phyloP scores from a whole-genome alignment of 1,139 yeast species.

The Sugiyamaella japonica region DNA sequence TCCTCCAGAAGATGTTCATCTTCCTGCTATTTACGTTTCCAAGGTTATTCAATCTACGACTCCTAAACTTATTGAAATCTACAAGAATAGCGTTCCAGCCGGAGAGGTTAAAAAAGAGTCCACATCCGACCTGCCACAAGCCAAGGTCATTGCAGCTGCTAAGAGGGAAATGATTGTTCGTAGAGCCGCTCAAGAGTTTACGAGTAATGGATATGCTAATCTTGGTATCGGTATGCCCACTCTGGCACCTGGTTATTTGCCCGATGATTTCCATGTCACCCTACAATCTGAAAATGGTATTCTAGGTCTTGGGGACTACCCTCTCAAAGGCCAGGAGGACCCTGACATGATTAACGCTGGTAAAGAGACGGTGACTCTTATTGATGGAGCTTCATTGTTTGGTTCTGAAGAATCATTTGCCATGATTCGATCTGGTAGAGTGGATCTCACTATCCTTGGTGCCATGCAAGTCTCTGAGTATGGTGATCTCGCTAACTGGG shows the following conservation, averaged over 20 bases:
- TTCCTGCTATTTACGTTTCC: slow-evolving; percentile 50
- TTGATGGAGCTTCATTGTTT: slow-evolving; percentile 49
- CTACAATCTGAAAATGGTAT: slow-evolving; percentile 54
- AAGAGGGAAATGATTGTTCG: slow-evolving; percentile 44
- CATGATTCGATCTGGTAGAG: slow-evolving; percentile 52
- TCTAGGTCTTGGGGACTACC: slow-evolving; percentile 53
- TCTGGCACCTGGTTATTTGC: slow-evolving; percentile 48
- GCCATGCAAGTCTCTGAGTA: slow-evolving; percentile 51
- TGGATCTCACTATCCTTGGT: slow-evolving; percentile 50
- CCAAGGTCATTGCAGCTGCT: slow-evolving; percentile 17
- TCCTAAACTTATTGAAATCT: slow-evolving; percentile 48
- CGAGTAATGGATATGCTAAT: slow-evolving; percentile 48
- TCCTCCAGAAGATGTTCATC: slow-evolving; percentile 49
- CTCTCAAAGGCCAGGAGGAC: slow-evolving; percentile 47
- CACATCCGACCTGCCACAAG: slow-evolving; percentile 15
- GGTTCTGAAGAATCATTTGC: slow-evolving; percentile 54
- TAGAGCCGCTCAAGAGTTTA: slow-evolving; percentile 50
- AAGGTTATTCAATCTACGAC: slow-evolving; percentile 46
- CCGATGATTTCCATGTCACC: slow-evolving; percentile 44
- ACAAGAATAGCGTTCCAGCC: slow-evolving; percentile 29
- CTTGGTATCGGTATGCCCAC: slow-evolving; percentile 56
- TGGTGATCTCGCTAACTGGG: slow-evolving; percentile 57
- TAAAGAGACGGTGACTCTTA: slow-evolving; percentile 52
- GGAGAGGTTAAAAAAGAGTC: slow-evolving; percentile 17
- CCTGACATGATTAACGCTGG: slow-evolving; percentile 55